A percentile compares a stretch with the other conserved stretches of the same genome.
Evolutionary conservation across 139 green algal species (phyloP).

Genomic region (Chlorella vulgaris): DNA sequence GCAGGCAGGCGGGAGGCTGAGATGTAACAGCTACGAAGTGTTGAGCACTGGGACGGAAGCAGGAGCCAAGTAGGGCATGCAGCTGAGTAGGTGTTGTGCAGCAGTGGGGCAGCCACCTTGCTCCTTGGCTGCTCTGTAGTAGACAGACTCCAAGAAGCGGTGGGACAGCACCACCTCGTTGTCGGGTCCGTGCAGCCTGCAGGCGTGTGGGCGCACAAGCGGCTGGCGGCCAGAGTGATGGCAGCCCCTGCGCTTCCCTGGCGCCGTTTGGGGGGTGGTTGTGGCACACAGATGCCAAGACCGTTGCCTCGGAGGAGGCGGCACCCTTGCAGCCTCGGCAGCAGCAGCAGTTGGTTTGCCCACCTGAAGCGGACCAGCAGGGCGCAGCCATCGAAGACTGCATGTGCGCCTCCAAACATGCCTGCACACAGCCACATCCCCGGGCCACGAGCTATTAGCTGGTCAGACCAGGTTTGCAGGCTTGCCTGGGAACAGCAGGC

Average conservation of each 20-base stretch:
- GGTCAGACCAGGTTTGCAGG: background rate
- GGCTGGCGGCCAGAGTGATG: too few species aligned
- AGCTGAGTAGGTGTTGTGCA: background rate
- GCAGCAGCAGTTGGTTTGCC: background rate
- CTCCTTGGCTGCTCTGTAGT: slow-evolving; percentile 10
- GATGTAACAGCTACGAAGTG: too few species aligned
- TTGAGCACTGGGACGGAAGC: background rate
- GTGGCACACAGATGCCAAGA: too few species aligned
- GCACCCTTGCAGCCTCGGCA: background rate
- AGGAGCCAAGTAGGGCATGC: background rate
- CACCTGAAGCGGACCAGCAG: slow-evolving; percentile 29
- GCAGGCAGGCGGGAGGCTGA: too few species aligned
- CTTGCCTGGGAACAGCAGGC: background rate
- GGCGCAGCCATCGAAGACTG: slow-evolving; percentile 40
- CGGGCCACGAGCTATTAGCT: background rate
- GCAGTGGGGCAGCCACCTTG: background rate
- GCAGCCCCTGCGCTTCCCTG: too few species aligned
- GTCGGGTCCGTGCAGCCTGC: slow-evolving; percentile 12
- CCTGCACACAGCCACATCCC: background rate
- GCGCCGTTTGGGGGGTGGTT: too few species aligned
- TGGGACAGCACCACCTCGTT: slow-evolving; percentile 31
- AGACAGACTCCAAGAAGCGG: slow-evolving; percentile 36
- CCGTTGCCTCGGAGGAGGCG: too few species aligned
- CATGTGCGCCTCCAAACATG: slow-evolving; percentile 30
- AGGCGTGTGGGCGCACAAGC: too few species aligned